Evolutionary conservation across 2,329 filamentous ascomycete genomes (phyloP), one percentile per base, ranked within the genome.

Genomic region (Arthrobotrys megalospora): DNA sequence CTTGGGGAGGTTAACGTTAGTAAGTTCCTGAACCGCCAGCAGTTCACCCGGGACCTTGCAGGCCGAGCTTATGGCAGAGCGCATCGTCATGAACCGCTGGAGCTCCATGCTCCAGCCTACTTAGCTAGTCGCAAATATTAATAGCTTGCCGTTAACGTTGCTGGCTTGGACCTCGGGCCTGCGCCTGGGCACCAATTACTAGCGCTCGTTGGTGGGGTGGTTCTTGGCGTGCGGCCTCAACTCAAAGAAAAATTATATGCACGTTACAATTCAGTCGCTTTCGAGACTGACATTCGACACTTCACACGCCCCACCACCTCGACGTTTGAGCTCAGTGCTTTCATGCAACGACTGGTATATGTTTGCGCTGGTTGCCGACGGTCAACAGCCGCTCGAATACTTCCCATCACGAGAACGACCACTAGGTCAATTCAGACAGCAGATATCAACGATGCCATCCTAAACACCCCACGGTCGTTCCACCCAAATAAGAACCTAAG

Each of bases 311-410:
- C 14, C 48, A 43, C 64, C 32, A 21, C 36, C 48, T 45, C n/a
- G 36, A 28, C 47, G 24, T 28, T 43, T 32, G 21, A 24, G 34
- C 55, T 43, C 32, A 43, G 55, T 43, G 38, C 32, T 62, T 77
- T 71, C 58, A 77, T 77, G 73, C 73, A 71, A 63, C 73, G 73
- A 66, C 60, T 67, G 50, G 53, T 21, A n/a, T 64, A 64, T 12
- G 60, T 77, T 14, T 77, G 73, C 32, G 60, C 60, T 34, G 67
- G 52, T 52, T 77, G 73, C 67, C 73, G 66, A 70, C 60, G 60
- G 66, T 71, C 73, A 62, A 24, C 48, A 36, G 50, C 73, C 62
- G 28, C 58, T 67, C 73, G 52, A 32, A 28, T 36, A n/a, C 32
- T 62, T 14, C 2, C 41, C 28, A 3, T 19, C 55, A 19, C 55